Percentiles rank a stretch among this genome's conserved stretches.
Conservation (phyloP, 1,284 basidiomycete genomes). For the Leccinum laetum region DNA sequence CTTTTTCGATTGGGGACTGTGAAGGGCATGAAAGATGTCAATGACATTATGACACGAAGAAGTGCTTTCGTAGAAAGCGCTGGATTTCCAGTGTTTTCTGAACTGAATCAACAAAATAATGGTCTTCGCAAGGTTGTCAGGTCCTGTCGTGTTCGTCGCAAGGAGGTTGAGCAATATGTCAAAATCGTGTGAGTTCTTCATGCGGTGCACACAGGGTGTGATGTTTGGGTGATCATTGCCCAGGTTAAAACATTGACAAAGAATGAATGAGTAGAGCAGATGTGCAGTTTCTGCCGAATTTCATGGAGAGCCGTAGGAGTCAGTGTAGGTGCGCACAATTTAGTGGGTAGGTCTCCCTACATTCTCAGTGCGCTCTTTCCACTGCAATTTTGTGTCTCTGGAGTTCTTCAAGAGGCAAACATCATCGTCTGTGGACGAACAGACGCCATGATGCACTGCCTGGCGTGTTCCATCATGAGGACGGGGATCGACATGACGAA, state of each 20-base stretch:
- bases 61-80: background rate
- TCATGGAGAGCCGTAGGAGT: background rate
- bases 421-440: too few species aligned
- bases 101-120: background rate
- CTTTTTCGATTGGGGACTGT: background rate
- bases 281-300: background rate
- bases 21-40: background rate
- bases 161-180: background rate
- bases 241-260: background rate
- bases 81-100: background rate
- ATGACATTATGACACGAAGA: background rate
- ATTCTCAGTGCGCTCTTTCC: too few species aligned
- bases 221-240: background rate
- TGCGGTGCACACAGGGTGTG: background rate
- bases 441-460: too few species aligned
- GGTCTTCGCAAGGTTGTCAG: background rate
- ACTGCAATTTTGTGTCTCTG: too few species aligned
- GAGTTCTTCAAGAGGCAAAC: too few species aligned
- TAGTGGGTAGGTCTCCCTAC: too few species aligned
- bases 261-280: background rate
- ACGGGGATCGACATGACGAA: too few species aligned
- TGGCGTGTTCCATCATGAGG: too few species aligned
- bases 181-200: background rate
- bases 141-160: background rate
- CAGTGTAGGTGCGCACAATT: background rate